Evolutionary conservation across 2,329 filamentous ascomycete genomes (phyloP), one percentile per base, ranked within the genome.

Genomic region (Eutypella sp.): DNA sequence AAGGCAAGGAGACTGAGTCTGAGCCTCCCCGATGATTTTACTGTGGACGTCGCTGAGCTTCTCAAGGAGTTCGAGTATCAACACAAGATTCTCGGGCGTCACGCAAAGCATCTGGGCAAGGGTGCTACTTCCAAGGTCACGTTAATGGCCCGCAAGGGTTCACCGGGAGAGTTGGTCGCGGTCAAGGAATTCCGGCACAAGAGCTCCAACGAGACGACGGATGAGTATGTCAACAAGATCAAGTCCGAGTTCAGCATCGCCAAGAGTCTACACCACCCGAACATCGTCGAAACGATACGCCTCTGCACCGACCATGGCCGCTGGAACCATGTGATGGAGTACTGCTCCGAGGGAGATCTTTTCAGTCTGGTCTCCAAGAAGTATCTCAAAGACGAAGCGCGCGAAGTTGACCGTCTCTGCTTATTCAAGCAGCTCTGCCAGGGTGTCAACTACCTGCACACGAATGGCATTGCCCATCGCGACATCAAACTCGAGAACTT

Each of bases 241-340:
- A 95, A 92, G 66, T 91, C 87, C 1, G 90, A 96, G 63, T 96
- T 83, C 69, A 89, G 84, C 64, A 90, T 95, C 53, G 87, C 87
- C 49, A 91, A 91, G 71, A 89, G 86, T 53, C 69, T 91, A 49
- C 81, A 89, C 57, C 89, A 95, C 62, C 88, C 89, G 42, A 95
- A 95, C 64, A 87, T 95, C 56, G 86, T 95, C 52, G 80, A 89
- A 65, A 91, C 88, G 0, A 70, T 90, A 45, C 81, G 84, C 24
- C 74, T 95, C 5, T 93, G 89, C 69, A 82, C 78, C 13, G 78
- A 90, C 55, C 79, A 83, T 55, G 81, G 80, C 25, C 82, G 85
- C 33, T 95, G 87, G 86, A 91, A 89, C 63, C 88, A 95, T 63
- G 88, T 95, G 46, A 96, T 96, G 90, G 89, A 96, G 63, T 95